Evolutionary conservation across 2,329 filamentous ascomycete genomes (phyloP).

Genomic region (Botrytis fabae): DNA sequence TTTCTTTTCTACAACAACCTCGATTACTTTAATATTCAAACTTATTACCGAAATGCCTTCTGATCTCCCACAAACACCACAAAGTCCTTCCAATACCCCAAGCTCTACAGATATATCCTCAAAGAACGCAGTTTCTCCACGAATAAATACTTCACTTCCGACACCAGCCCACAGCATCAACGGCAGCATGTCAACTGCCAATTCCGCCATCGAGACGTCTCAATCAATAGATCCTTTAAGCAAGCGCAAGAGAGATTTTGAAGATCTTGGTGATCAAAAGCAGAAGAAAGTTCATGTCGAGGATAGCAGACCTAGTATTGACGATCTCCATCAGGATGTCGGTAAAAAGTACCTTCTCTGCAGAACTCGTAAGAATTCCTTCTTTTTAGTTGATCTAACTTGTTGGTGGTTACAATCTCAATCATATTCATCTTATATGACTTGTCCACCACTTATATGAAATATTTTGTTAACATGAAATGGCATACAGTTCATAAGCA

Average conservation of each 20-base stretch:
- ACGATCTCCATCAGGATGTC: constrained; percentile 65
- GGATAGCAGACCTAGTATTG: constrained; percentile 60
- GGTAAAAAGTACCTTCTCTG: constrained; percentile 67
- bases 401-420: constrained; percentile 24
- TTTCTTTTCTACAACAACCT: constrained; percentile 3
- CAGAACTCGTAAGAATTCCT: constrained; percentile 66
- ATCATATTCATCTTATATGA: constrained; percentile 24
- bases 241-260: constrained; percentile 62
- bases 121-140: constrained; percentile 55
- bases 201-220: constrained; percentile 30
- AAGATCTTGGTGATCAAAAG: constrained; percentile 57
- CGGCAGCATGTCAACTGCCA: constrained; percentile 45
- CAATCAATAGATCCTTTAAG: constrained; percentile 54
- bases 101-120: constrained; percentile 46
- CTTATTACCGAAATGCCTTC: constrained; percentile 54
- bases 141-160: constrained; percentile 48
- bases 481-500: constrained; percentile 37
- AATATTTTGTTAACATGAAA: constrained; percentile 42
- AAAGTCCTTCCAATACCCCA: constrained; percentile 63
- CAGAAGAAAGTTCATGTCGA: constrained; percentile 64
- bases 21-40: constrained; percentile 20
- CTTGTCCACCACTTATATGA: constrained; percentile 31
- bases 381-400: constrained; percentile 35
- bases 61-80: constrained; percentile 63
- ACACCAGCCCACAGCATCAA: constrained; percentile 65